Base-by-base conservation (phyloP, 108 stramenopile species). In the Conticribra weissflogii region DNA sequence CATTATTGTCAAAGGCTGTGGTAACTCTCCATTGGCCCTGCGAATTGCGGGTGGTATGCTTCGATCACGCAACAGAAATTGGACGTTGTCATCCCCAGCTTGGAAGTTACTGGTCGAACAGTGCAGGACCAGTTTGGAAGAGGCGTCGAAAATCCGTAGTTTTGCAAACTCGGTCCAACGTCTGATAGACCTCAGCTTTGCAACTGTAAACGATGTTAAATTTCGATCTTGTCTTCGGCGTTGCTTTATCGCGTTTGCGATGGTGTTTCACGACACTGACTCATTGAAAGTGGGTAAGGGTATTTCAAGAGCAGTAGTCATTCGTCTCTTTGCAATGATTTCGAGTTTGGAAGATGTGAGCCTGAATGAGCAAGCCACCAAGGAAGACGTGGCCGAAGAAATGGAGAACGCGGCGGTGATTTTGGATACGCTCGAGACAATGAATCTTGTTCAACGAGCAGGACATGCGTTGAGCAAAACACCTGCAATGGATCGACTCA, bases 41-140 rank as follows among this genome's bases (percentile, higher is more conserved):
- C 81, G 90, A 50, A 74, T 94, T 15, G 87, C 90, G 29, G 90
- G 90, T 32, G 90, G 93, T 24, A 91, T 94, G 93, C 86, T 94
- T 14, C 85, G 93, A 22, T 80, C 85, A 9, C 76, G 82, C 63
- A 91, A 86, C 68, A 74, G 93, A 1, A 93, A 89, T 54, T 94
- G 93, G 93, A 94, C 90, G 45, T 46, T 94, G 33, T 85, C 78
- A 22, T 91, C 90, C 17, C 87, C 89, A 2, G 84, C 88, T 3
- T 94, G 93, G 93, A 86, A 72, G 18, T 67, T 84, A 12, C 63
- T 94, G 46, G 83, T 91, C 54, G 74, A 84, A 31, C 93, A 94
- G 45, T 89, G 89, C 49, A 68, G 84, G 18, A 65, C 89, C 19
- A 91, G 88, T 80, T 67, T 94, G 56, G 90, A 91, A 57, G 93